Evolutionary conservation across 2,329 filamentous ascomycete species (phyloP).

Genomic region (Geoglossum cookeanum): DNA sequence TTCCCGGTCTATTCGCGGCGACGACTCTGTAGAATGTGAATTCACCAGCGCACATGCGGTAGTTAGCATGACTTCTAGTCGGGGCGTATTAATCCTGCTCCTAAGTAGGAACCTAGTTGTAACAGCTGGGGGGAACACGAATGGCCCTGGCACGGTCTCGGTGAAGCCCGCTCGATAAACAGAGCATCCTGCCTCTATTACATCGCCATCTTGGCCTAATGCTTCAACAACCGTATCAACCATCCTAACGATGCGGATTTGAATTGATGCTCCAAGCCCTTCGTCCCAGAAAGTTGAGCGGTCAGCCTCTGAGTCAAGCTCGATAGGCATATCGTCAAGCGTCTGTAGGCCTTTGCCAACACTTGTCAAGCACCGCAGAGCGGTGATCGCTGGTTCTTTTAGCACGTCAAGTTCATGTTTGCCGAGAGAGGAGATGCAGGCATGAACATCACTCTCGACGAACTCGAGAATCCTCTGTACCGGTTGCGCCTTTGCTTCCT

Average conservation of each 20-base stretch:
- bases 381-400: constrained; percentile 22
- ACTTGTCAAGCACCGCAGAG: constrained; percentile 47
- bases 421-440: constrained; percentile 14
- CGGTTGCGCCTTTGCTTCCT: constrained; percentile 32
- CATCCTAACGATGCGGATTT: constrained; percentile 31
- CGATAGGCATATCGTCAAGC: constrained; percentile 44
- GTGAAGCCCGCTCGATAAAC: constrained; percentile 58
- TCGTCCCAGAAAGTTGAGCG: constrained; percentile 28
- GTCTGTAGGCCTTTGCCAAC: constrained; percentile 57
- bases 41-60: constrained; percentile 53
- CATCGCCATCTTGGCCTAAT: constrained; percentile 43
- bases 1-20: constrained; percentile 27
- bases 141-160: constrained; percentile 54
- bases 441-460: constrained; percentile 41
- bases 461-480: constrained; percentile 40
- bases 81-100: constrained; percentile 39
- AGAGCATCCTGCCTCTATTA: constrained; percentile 51
- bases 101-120: constrained; percentile 48
- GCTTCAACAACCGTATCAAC: constrained; percentile 30
- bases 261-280: constrained; percentile 28
- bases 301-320: constrained; percentile 37
- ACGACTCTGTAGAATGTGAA: constrained; percentile 31
- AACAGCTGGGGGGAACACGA: constrained; percentile 49
- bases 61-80: constrained; percentile 49
- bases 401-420: constrained; percentile 15